These are phyloP conservation scores for Aspergillus taichungensis DNA, from an alignment of 495 filamentous ascomycete genomes.

Conservation along the genomic window DNA sequence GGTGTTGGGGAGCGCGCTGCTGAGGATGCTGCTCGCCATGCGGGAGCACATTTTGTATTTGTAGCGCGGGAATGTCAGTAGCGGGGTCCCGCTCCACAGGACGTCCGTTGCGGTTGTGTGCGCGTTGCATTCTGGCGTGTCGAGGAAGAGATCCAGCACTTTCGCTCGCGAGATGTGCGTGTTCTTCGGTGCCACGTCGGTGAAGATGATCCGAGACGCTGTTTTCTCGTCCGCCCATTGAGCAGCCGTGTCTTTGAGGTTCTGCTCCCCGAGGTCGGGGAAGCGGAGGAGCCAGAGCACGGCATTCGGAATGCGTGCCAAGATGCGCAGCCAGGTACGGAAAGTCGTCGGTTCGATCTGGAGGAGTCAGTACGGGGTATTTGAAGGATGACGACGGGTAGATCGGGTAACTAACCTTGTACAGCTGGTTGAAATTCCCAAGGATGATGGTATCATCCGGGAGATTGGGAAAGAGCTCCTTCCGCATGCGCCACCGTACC, in stretches of 20 bases:
- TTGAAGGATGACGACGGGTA: neutral
- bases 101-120: slow-evolving; percentile 97
- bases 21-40: slow-evolving; percentile 92
- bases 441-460: slow-evolving; percentile 83
- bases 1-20: slow-evolving; percentile 70
- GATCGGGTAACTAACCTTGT: slow-evolving; percentile 62
- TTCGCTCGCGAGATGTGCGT: slow-evolving; percentile 89
- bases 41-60: slow-evolving; percentile 98
- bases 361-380: neutral
- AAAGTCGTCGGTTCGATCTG: slow-evolving; percentile 98
- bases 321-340: slow-evolving; percentile 90
- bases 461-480: slow-evolving; percentile 82
- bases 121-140: slow-evolving; percentile 96
- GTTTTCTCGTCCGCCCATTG: slow-evolving; percentile 81
- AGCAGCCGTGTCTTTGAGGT: slow-evolving; percentile 70
- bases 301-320: slow-evolving; percentile 77
- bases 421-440: slow-evolving; percentile 98
- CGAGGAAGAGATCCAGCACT: slow-evolving; percentile 88
- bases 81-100: slow-evolving; percentile 88
- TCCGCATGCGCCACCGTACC: slow-evolving; percentile 87
- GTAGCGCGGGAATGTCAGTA: slow-evolving; percentile 90
- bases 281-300: slow-evolving; percentile 95
- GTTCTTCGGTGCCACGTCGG: slow-evolving; percentile 91
- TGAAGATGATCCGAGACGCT: slow-evolving; percentile 89
- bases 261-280: slow-evolving; percentile 82